A percentile compares a stretch with the other conserved stretches of the same genome.
phyloP scores from a whole-genome alignment of 148 eudicot genomes.

The Agrostemma githago region DNA sequence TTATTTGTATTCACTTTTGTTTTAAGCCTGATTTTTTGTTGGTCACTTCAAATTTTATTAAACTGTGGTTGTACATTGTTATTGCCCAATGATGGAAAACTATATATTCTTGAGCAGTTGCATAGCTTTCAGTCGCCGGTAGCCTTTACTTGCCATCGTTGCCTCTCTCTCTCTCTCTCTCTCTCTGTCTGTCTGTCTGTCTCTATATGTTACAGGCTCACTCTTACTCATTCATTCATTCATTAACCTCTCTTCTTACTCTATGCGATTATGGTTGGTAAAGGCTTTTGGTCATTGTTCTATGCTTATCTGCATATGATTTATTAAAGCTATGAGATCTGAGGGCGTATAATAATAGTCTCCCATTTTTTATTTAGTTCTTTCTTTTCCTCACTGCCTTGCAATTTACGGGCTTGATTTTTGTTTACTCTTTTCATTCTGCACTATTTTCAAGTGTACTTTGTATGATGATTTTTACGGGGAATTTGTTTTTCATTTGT shows the following conservation, averaged over 20 bases:
- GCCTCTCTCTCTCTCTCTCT: background rate
- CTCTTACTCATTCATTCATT: background rate
- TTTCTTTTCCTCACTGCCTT: background rate
- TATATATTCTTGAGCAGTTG: conserved; percentile 32
- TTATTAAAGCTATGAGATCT: conserved; percentile 61
- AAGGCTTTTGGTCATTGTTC: conserved; percentile 36
- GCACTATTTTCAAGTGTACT: too few species aligned
- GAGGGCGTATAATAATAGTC: conserved; percentile 36
- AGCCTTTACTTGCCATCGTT: conserved; percentile 22
- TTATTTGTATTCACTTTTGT: too few species aligned
- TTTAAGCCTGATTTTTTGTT: background rate
- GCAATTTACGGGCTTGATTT: background rate
- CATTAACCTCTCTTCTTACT: too few species aligned
- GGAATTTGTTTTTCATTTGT: too few species aligned
- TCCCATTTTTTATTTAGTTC: background rate
- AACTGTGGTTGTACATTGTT: background rate
- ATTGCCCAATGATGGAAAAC: conserved; percentile 38
- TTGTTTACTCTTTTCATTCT: background rate
- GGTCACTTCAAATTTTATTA: background rate
- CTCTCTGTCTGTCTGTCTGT: conserved; percentile 2
- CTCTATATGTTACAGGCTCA: background rate
- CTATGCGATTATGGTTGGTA: conserved; percentile 21
- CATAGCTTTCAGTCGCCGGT: conserved; percentile 19
- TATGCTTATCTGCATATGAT: conserved; percentile 29
- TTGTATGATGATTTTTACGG: too few species aligned